Evolutionary conservation across 2,329 filamentous ascomycete genomes (phyloP), one percentile per base, ranked within the genome.

Genomic region (Penicillium capsulatum): DNA sequence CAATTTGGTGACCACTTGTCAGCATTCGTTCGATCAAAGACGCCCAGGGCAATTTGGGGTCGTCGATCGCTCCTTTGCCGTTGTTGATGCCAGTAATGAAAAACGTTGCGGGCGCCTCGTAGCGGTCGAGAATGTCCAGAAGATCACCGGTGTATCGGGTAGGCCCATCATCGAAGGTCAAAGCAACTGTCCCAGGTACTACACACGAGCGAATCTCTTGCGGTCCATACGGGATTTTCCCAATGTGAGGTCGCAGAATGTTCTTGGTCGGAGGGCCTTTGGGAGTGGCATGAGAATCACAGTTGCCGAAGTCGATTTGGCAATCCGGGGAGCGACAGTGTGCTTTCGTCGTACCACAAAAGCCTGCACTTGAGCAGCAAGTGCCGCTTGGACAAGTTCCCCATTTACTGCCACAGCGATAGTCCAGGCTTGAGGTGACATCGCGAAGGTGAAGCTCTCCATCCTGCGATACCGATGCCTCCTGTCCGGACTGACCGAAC

Each of bases 81-180:
- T 68, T 72, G 46, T 70, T 72, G 36, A 70, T 63, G 3, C 72
- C 72, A 9, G 67, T 78, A 45, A 84, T 70, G 60, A 84, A 84
- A 59, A 86, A 86, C 2, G 82, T 85, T 2, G 79, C 81, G 48
- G 77, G 81, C 10, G 77, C 80, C 17, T 73, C 66, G 54, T 82
- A 80, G 17, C 65, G 68, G 43, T 72, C 70, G 31, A 85, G 70
- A 38, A 81, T 68, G 52, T 84, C 76, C 9, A 84, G 69, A 9
- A 85, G 70, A 44, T 80, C 74, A 28, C 65, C 63, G 1, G 81
- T 84, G 59, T 79, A 83, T 14, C 70, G 61, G 47, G 76, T 76
- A 15, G 81, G 81, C 1, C 81, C 81, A 57, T 84, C 81, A 50
- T 84, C 81, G 50, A 76, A 84, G 1, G 81, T 84, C 39, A 85